Percentiles rank a stretch among this genome's conserved stretches.
phyloP scores from a whole-genome alignment of 179 eudicot genomes.

The Vitellaria paradoxa region DNA sequence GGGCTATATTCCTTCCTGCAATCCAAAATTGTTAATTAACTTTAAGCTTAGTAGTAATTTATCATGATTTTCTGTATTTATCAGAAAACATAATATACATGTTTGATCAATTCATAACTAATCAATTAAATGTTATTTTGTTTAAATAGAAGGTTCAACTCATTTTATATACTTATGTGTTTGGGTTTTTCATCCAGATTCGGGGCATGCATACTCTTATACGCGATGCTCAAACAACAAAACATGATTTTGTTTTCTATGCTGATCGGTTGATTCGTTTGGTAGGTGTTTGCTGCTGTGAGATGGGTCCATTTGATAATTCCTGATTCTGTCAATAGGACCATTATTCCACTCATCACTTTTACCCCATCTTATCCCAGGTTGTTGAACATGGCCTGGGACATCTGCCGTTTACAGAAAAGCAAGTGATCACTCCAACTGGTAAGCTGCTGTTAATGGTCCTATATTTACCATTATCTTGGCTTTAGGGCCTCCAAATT shows the following conservation, averaged over 20 bases:
- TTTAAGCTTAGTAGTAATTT: not conserved
- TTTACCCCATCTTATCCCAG: conserved; percentile 28
- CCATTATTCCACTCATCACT: conserved; percentile 6
- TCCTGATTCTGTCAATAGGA: not conserved
- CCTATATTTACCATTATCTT: not conserved
- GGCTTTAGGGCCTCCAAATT: not conserved
- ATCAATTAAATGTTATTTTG: not conserved
- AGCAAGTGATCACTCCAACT: conserved; percentile 93
- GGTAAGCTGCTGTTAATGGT: conserved; percentile 43
- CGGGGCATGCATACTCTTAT: conserved; percentile 97
- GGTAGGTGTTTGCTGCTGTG: conserved; percentile 44
- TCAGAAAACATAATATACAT: too few species aligned
- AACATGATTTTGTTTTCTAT: conserved; percentile 94
- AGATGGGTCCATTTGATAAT: conserved; percentile 4
- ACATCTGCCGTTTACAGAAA: conserved; percentile 96
- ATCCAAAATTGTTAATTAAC: not conserved
- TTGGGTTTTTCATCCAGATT: conserved; percentile 41
- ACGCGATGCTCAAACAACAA: conserved; percentile 88
- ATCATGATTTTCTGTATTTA: not conserved
- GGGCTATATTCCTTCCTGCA: not conserved
- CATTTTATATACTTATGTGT: conserved; percentile 6
- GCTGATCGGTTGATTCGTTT: conserved; percentile 90
- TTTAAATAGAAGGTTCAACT: not conserved
- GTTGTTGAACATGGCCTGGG: conserved; percentile 99
- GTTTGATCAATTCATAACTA: not conserved